A percentile compares a stretch with the other conserved stretches of the same genome.
Evolutionary conservation across 108 stramenopile species (phyloP).

Genomic region (Conticribra guillardii): DNA sequence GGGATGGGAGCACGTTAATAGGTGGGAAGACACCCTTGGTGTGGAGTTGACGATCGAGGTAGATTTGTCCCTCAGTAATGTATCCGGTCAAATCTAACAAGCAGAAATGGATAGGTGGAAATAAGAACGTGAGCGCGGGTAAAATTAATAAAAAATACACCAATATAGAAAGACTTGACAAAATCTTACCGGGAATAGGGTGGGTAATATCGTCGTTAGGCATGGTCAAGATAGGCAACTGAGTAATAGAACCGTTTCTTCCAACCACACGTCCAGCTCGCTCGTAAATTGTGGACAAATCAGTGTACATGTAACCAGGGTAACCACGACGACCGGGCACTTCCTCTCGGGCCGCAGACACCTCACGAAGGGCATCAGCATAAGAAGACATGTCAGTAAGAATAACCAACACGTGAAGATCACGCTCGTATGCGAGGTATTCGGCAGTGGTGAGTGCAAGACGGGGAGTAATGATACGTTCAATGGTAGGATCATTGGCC

Average conservation of each 20-base stretch:
- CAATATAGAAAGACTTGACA: neutral
- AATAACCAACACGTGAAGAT: conserved; percentile 98
- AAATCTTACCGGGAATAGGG: conserved; percentile 93
- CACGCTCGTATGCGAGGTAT: conserved; percentile 99
- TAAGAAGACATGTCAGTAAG: conserved; percentile 99
- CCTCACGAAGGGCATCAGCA: conserved; percentile 99
- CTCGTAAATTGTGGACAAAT: conserved; percentile 99
- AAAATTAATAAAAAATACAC: neutral
- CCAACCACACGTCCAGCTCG: conserved; percentile 99
- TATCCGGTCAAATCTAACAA: conserved; percentile 93
- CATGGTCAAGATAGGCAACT: conserved; percentile 99
- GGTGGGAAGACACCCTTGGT: conserved; percentile 99
- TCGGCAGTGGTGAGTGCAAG: conserved; percentile 98
- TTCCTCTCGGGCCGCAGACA: conserved; percentile 99
- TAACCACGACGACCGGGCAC: conserved; percentile 99
- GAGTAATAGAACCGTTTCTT: conserved; percentile 98
- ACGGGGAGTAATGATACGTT: conserved; percentile 99
- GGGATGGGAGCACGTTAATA: conserved; percentile 98
- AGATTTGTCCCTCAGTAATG: conserved; percentile 99
- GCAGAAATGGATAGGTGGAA: neutral
- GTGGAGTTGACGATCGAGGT: conserved; percentile 97
- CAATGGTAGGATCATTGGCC: conserved; percentile 99
- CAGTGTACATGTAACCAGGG: conserved; percentile 99
- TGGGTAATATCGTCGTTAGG: conserved; percentile 99
- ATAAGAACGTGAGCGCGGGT: neutral